These are phyloP conservation scores for Trichoderma simmonsii DNA, from an alignment of 2,329 filamentous ascomycete species.

Conservation along the genomic window DNA sequence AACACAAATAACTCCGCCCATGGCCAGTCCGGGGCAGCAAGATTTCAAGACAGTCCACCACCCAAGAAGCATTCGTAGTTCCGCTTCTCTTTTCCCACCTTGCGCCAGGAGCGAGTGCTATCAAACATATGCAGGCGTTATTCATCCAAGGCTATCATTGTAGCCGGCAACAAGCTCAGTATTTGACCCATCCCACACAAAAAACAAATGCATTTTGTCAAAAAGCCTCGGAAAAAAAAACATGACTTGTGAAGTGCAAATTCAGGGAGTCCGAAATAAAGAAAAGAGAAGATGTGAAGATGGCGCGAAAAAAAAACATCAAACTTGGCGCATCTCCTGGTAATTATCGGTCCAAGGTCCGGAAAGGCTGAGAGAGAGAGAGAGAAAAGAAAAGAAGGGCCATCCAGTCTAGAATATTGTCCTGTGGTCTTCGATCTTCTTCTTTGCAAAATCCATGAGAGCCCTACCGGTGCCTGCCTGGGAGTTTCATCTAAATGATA, in stretches of 20 bases:
- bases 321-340: slow-evolving; percentile 14
- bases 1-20: slow-evolving; percentile 30
- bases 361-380: slow-evolving; percentile 1
- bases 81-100: slow-evolving; percentile 30
- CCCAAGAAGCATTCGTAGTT: slow-evolving; percentile 22
- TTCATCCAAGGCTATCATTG: slow-evolving; percentile 31
- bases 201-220: slow-evolving; percentile 14
- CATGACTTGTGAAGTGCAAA: not conserved
- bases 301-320: slow-evolving; percentile 5
- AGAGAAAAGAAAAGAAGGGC: not conserved
- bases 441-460: slow-evolving; percentile 10
- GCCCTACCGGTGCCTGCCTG: slow-evolving; percentile 21
- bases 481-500: not conserved
- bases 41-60: slow-evolving; percentile 26
- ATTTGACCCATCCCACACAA: slow-evolving; percentile 26
- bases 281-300: not conserved
- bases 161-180: slow-evolving; percentile 25
- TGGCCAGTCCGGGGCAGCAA: slow-evolving; percentile 36
- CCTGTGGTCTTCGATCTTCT: not conserved
- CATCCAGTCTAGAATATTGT: slow-evolving; percentile 5
- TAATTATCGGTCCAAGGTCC: slow-evolving; percentile 15
- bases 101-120: slow-evolving; percentile 28
- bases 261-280: not conserved
- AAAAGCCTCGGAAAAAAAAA: slow-evolving; percentile 18
- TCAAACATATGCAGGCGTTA: slow-evolving; percentile 34